phyloP scores from a whole-genome alignment of 495 filamentous ascomycete genomes.

The Thozetella sp. region DNA sequence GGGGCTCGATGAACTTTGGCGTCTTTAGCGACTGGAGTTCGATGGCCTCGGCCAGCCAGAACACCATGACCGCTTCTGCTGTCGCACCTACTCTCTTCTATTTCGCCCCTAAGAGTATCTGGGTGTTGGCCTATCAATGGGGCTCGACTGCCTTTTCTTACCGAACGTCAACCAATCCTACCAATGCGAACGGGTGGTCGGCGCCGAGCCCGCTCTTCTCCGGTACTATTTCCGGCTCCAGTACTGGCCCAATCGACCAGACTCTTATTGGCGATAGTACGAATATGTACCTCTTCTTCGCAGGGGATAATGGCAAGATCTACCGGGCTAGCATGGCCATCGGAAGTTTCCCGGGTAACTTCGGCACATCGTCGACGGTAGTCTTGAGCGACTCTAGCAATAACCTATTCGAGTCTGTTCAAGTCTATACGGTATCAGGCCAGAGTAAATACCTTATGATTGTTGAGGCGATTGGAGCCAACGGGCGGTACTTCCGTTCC shows the following conservation, averaged over 20 bases:
- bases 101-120: constrained; percentile 60
- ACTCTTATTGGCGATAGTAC: constrained; percentile 58
- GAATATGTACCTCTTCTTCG: constrained; percentile 67
- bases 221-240: constrained; percentile 48
- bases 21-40: constrained; percentile 54
- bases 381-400: constrained; percentile 51
- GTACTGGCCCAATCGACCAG: constrained; percentile 58
- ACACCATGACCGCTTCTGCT: constrained; percentile 38
- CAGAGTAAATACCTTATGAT: constrained; percentile 62
- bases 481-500: constrained; percentile 66
- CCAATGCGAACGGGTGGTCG: constrained; percentile 57
- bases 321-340: constrained; percentile 63
- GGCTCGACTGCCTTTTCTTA: constrained; percentile 59
- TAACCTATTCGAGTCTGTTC: constrained; percentile 64
- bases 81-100: constrained; percentile 65
- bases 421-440: constrained; percentile 61
- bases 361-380: constrained; percentile 47
- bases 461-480: constrained; percentile 59
- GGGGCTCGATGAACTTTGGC: constrained; percentile 59
- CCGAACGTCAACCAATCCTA: constrained; percentile 56
- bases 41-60: constrained; percentile 56
- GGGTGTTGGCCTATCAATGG: constrained; percentile 65
- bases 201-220: constrained; percentile 52
- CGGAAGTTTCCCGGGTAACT: constrained; percentile 57
- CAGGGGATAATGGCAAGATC: constrained; percentile 65